These are phyloP conservation scores for Exophiala dermatitidis DNA, from an alignment of 2,329 filamentous ascomycete species.

Conservation along the genomic window DNA sequence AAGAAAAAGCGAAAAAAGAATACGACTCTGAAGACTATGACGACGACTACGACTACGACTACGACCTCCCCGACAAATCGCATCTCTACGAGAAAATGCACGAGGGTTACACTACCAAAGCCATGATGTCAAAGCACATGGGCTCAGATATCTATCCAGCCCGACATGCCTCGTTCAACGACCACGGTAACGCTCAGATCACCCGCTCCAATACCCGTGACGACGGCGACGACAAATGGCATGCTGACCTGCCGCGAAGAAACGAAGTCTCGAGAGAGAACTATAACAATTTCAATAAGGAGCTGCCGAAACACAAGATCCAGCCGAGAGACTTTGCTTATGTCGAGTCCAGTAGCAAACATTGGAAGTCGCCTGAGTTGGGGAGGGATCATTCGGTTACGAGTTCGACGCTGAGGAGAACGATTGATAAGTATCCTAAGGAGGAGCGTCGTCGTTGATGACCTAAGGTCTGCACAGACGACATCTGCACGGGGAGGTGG, in stretches of 20 bases:
- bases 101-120: slow-evolving; percentile 2
- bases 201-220: not conserved
- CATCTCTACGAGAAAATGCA: slow-evolving; percentile 1
- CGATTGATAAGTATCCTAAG: not conserved
- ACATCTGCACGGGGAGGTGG: not conserved
- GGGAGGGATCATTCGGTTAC: not conserved
- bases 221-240: not conserved
- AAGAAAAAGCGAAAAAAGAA: too few species aligned
- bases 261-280: not conserved
- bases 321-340: slow-evolving; percentile 1
- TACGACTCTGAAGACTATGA: not conserved
- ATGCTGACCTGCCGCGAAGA: not conserved
- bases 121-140: not conserved
- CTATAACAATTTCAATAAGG: slow-evolving; percentile 4
- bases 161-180: not conserved
- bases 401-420: not conserved
- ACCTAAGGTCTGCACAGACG: not conserved
- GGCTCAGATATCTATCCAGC: not conserved
- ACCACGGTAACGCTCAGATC: not conserved
- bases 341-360: not conserved
- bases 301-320: not conserved
- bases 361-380: not conserved
- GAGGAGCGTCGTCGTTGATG: not conserved
- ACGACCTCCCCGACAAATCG: not conserved
- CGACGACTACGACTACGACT: not conserved